Conservation (phyloP, 345 rosid species). For the Lepidium didymum region DNA sequence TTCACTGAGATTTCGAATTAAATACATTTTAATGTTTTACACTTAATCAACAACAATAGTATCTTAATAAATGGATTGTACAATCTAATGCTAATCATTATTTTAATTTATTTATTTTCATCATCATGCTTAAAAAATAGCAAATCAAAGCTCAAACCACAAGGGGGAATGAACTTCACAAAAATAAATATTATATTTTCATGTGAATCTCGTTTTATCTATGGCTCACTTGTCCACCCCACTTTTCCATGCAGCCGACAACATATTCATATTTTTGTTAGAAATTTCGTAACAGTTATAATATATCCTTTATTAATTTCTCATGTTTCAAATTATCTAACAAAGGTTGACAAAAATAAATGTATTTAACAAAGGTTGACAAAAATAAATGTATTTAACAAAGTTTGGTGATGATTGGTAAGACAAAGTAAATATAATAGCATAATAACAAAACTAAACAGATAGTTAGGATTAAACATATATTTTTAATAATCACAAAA, state of each 20-base stretch:
- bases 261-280: conserved; percentile 5
- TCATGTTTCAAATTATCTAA: not conserved
- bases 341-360: not conserved
- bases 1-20: too few relatives aligned
- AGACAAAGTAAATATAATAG: not conserved
- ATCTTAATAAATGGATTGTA: too few relatives aligned
- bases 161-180: conserved; percentile 16
- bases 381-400: not conserved
- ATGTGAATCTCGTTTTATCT: conserved; percentile 14
- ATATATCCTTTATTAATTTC: not conserved
- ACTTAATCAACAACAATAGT: too few relatives aligned
- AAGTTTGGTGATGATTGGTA: not conserved
- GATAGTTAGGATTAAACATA: not conserved
- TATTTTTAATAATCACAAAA: too few relatives aligned
- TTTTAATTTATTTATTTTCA: not conserved
- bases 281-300: not conserved
- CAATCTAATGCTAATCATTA: not conserved
- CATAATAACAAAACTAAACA: not conserved
- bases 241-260: conserved; percentile 21
- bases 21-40: too few relatives aligned
- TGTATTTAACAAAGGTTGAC: not conserved
- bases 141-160: not conserved
- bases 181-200: conserved; percentile 1
- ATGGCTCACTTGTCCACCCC: conserved; percentile 6
- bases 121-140: not conserved